Base-by-base conservation (phyloP, 2,329 filamentous ascomycete species). In the Septoria linicola region DNA sequence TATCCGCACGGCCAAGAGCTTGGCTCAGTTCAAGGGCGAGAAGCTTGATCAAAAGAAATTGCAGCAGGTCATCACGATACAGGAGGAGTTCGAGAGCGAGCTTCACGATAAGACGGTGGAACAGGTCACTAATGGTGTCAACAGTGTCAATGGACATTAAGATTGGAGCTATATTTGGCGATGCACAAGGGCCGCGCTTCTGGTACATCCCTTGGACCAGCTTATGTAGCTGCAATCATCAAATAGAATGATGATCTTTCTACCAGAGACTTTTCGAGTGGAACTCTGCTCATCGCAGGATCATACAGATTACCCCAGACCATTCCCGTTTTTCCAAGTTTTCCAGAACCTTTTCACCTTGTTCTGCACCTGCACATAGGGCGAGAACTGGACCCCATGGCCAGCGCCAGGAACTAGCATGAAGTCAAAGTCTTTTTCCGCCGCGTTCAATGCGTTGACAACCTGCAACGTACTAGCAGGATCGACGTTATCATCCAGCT, bases 41-140 rank as follows among this genome's bases (percentile, higher is more conserved):
- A 49, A 54, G 49, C 36, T 65, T 37, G 55, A 63, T 54, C 41
- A 43, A 21, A 40, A 30, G 41, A 60, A 59, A 30, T 43, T 64
- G 35, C 49, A 60, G 58, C 61, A 66, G 47, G 63, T 65, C 23
- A 59, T 63, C 31, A 32, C 39, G n/a, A 61, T 63, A 39, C 61
- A 63, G 34, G 51, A 59, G 42, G 60, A 61, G 45, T 63, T 64
- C 55, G 60, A 65, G 57, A 47, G 53, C 21, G 58, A 63, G 41
- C 37, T 62, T 48, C 54, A 58, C 19, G 34, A 42, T 17, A 40
- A 25, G n/a, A 25, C 25, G 36, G 37, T n/a, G n/a, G n/a, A 34
- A 27, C 14, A 34, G 41, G 14, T 31, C 10, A 27, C 27, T 2
- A 48, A 55, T 41, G 48, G 39, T 32, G 20, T 49, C n/a, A 41